Percentiles rank a stretch among this genome's conserved stretches.
Evolutionary conservation across 2,329 filamentous ascomycete species (phyloP).

Genomic region (Talaromyces sp.): DNA sequence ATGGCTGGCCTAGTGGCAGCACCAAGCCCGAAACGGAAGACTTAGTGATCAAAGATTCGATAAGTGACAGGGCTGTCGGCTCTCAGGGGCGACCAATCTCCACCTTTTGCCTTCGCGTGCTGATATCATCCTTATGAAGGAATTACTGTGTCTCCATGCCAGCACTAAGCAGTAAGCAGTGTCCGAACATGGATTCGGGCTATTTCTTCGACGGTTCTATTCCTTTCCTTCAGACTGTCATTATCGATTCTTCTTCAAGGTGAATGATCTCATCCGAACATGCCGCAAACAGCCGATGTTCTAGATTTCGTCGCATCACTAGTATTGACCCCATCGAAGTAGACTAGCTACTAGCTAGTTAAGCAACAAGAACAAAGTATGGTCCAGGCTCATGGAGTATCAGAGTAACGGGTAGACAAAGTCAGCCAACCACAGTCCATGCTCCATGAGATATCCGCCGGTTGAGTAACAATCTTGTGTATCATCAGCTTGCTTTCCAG

Average conservation of each 20-base stretch:
- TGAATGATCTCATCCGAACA: neutral
- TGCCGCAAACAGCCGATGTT: conserved; percentile 6
- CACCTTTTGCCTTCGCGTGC: neutral
- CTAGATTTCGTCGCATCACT: too few relatives aligned
- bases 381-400: neutral
- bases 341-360: too few relatives aligned
- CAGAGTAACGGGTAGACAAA: neutral
- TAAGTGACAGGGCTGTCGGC: too few relatives aligned
- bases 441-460: neutral
- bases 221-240: neutral
- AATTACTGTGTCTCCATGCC: neutral
- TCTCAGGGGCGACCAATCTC: neutral
- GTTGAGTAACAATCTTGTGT: neutral
- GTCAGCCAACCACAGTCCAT: neutral
- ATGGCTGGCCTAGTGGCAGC: neutral
- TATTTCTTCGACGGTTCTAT: too few relatives aligned
- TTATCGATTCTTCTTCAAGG: neutral
- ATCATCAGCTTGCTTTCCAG: neutral
- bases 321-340: too few relatives aligned
- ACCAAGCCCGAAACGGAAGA: neutral
- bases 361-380: neutral
- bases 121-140: neutral
- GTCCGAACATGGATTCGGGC: too few relatives aligned
- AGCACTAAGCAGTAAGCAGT: neutral
- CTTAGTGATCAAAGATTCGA: too few relatives aligned